These are phyloP conservation scores for Dactylellina parvicollis DNA, from an alignment of 2,329 filamentous ascomycete species.

Conservation along the genomic window DNA sequence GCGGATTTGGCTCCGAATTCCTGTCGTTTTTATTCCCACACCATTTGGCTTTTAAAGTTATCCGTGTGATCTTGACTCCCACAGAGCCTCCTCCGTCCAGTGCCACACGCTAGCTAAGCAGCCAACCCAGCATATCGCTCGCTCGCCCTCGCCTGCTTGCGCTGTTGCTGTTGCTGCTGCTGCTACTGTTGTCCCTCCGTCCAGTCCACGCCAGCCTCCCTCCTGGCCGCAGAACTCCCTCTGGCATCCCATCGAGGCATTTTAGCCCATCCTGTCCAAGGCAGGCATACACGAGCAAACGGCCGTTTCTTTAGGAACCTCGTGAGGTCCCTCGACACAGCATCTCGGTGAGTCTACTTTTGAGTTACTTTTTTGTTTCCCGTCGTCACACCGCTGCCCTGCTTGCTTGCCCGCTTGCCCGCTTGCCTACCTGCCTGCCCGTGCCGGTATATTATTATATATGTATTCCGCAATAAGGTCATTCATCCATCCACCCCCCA, in stretches of 20 bases:
- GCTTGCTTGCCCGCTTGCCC: neutral
- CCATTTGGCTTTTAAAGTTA: slow-evolving; percentile 16
- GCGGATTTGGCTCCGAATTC: slow-evolving; percentile 41
- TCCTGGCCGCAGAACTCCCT: slow-evolving; percentile 18
- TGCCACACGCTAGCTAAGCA: slow-evolving; percentile 3
- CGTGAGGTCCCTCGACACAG: neutral
- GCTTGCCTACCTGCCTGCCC: neutral
- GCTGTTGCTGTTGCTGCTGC: neutral
- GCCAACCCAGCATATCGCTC: neutral
- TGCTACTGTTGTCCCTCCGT: no score
- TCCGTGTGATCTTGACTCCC: slow-evolving; percentile 9
- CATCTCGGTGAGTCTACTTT: slow-evolving; percentile 37
- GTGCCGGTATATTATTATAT: no score
- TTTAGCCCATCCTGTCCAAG: slow-evolving; percentile 45
- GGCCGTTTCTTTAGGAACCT: neutral
- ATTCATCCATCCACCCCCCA: neutral
- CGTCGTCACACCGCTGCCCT: neutral
- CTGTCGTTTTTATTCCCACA: slow-evolving; percentile 48
- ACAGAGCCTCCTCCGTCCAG: neutral
- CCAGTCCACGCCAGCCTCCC: slow-evolving; percentile 7
- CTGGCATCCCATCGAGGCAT: slow-evolving; percentile 40
- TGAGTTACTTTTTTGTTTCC: slow-evolving; percentile 1
- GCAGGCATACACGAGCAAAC: slow-evolving; percentile 45
- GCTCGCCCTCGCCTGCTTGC: neutral
- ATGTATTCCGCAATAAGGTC: slow-evolving; percentile 15